These are phyloP conservation scores for Cystobasidium onofrii DNA, from an alignment of 768 basidiomycete species.

Conservation along the genomic window DNA sequence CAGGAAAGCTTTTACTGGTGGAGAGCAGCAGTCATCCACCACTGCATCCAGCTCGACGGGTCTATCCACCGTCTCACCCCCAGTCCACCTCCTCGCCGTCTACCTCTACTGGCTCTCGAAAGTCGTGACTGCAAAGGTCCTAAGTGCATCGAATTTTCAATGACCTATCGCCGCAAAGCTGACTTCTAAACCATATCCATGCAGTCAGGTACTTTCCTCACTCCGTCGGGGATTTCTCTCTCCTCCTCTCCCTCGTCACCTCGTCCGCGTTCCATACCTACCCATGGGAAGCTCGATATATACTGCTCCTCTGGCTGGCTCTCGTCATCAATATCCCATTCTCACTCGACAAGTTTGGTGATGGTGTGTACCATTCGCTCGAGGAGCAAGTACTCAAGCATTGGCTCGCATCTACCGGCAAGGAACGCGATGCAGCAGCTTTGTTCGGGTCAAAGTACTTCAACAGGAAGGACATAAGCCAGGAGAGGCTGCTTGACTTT, in stretches of 20 bases:
- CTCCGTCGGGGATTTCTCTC: constrained; percentile 68
- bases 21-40: background rate
- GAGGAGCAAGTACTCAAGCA: constrained; percentile 58
- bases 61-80: constrained; percentile 44
- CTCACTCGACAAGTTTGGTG: constrained; percentile 54
- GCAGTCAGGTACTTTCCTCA: constrained; percentile 91
- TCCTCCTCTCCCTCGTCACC: constrained; percentile 62
- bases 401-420: constrained; percentile 60
- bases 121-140: constrained; percentile 79
- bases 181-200: no score
- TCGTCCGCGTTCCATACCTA: constrained; percentile 41
- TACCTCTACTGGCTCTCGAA: constrained; percentile 76
- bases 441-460: constrained; percentile 73
- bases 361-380: constrained; percentile 54
- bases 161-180: no score
- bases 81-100: constrained; percentile 54
- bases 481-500: constrained; percentile 34
- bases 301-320: constrained; percentile 83
- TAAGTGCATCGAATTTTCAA: constrained; percentile 62
- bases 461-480: constrained; percentile 55
- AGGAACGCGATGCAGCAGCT: constrained; percentile 77
- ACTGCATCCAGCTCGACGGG: constrained; percentile 48
- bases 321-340: constrained; percentile 91
- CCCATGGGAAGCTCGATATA: constrained; percentile 75
- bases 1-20: background rate